phyloP scores from a whole-genome alignment of 176 grass and related monocot species.

The Puccinellia tenuiflora region DNA sequence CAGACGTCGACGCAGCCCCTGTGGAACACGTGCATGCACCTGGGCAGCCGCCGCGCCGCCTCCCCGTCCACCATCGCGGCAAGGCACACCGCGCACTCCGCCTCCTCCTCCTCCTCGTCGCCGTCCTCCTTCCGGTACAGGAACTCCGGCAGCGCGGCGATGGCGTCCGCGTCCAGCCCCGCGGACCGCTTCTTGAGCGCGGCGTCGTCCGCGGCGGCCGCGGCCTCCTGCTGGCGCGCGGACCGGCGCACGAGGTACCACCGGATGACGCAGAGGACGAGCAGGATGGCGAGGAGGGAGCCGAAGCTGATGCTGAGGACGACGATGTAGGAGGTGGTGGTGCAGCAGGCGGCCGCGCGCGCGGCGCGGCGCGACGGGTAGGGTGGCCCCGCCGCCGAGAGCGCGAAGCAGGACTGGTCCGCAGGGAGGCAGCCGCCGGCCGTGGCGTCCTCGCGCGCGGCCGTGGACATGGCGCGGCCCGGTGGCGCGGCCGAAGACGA shows the following conservation, averaged over 20 bases:
- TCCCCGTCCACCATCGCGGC: slow-evolving; percentile 34
- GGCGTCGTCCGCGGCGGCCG: not conserved
- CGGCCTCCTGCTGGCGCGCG: not conserved
- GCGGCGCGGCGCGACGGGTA: not conserved
- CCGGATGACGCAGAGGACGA: slow-evolving; percentile 34
- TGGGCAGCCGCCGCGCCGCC: slow-evolving; percentile 35
- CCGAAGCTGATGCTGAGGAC: slow-evolving; percentile 43
- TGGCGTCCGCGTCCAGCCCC: slow-evolving; percentile 34
- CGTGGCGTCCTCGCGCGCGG: not conserved
- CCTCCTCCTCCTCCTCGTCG: not conserved
- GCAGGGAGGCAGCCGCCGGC: slow-evolving; percentile 35
- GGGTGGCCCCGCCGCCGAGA: not conserved
- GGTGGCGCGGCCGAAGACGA: not conserved
- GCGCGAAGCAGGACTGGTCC: slow-evolving; percentile 32
- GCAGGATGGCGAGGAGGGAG: slow-evolving; percentile 37
- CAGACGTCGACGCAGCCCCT: slow-evolving; percentile 54
- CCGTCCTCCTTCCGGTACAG: not conserved
- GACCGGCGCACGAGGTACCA: slow-evolving; percentile 39
- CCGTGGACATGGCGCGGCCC: not conserved
- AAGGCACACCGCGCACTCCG: slow-evolving; percentile 54
- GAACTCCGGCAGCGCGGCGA: slow-evolving; percentile 40
- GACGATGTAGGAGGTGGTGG: slow-evolving; percentile 33
- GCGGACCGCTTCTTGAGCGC: slow-evolving; percentile 18
- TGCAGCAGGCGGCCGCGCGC: slow-evolving; percentile 23
- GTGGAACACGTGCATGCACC: slow-evolving; percentile 65